Evolutionary conservation across 805 yeast genomes (phyloP), one percentile per base, ranked within the genome.

Genomic region (Lachancea quebecensis): DNA sequence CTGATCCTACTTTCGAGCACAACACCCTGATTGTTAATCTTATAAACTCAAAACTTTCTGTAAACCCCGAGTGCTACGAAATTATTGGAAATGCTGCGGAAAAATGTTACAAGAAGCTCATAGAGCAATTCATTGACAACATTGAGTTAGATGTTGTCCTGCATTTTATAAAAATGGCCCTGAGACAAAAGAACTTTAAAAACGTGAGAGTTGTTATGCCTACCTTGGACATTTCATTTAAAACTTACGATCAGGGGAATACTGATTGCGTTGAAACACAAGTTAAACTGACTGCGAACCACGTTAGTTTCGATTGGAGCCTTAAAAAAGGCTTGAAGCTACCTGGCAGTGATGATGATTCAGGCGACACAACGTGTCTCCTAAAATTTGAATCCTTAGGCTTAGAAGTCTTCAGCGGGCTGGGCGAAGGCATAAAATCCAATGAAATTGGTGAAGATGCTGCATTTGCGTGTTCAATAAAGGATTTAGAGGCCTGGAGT

Each of bases 141-240:
- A 63, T 88, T 12, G 95, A 90, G 48, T 60, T 77, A 14, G 76
- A 77, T 9, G 75, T 83, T 2, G 69, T 85, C 10, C 60, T 64
- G 30, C 64, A 67, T 8, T 60, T 85, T 21, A 64, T 68, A 21
- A 42, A 41, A 7, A 33, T 4, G 5, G 18, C 21, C 2, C 12
- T 30, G 25, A 35, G 33, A 7, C 18, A 9, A 10, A 37, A 25
- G 9, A 5, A 14, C 7, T 14, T 3, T 6, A 21, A 32, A 28
- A 43, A 33, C 11, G 2, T 33, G 7, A 33, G 34, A 28, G 28
- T 38, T 10, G 15, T 43, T 10, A 15, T 35, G 14, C 42, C 38
- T 9, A 16, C 32, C 25, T n/a, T 43, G 27, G 35, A 43, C n/a
- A 2, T 43, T 8, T 11, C 28, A 5, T 16, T 38, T 11, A 39